These are phyloP conservation scores for Candida pini DNA, from an alignment of 805 yeast genomes.

Conservation along the genomic window DNA sequence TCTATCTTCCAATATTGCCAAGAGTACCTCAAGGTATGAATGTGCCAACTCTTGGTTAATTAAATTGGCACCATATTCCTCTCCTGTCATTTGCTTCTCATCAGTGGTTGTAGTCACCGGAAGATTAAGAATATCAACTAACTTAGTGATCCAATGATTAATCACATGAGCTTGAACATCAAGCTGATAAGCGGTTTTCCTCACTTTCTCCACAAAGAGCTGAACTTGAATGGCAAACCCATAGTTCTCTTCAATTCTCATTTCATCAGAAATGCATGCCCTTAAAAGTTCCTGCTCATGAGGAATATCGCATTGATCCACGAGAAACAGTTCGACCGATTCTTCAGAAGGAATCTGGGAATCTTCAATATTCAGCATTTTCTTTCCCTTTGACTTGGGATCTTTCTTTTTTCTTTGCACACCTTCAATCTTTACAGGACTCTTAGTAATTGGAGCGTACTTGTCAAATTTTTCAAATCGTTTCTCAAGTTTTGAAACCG, in stretches of 20 bases:
- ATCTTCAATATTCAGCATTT: neutral
- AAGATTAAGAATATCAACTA: conserved; percentile 38
- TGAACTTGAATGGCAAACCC: conserved; percentile 15
- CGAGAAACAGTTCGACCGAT: neutral
- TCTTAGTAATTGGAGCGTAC: conserved; percentile 2
- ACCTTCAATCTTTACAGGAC: neutral
- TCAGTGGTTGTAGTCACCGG: conserved; percentile 33
- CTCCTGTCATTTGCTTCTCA: conserved; percentile 42
- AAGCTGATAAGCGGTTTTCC: conserved; percentile 28
- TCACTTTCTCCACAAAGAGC: conserved; percentile 23
- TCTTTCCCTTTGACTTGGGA: conserved; percentile 1
- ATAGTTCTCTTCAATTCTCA: conserved; percentile 6
- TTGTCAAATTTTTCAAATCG: conserved; percentile 9
- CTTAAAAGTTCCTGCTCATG: neutral
- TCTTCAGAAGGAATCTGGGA: neutral
- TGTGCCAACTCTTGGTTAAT: conserved; percentile 70
- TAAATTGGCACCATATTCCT: conserved; percentile 72
- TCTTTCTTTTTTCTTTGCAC: neutral
- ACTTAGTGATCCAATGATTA: conserved; percentile 44
- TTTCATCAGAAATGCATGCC: conserved; percentile 3
- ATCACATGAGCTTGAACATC: conserved; percentile 47
- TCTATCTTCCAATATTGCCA: conserved; percentile 41
- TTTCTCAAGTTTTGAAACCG: conserved; percentile 18
- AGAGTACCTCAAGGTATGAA: conserved; percentile 49
- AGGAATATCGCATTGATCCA: neutral